Percentiles rank a stretch among this genome's conserved stretches.
These are phyloP conservation scores for Fraxinus sp. DNA, from an alignment of 305 asterid species.

Conservation along the genomic window DNA sequence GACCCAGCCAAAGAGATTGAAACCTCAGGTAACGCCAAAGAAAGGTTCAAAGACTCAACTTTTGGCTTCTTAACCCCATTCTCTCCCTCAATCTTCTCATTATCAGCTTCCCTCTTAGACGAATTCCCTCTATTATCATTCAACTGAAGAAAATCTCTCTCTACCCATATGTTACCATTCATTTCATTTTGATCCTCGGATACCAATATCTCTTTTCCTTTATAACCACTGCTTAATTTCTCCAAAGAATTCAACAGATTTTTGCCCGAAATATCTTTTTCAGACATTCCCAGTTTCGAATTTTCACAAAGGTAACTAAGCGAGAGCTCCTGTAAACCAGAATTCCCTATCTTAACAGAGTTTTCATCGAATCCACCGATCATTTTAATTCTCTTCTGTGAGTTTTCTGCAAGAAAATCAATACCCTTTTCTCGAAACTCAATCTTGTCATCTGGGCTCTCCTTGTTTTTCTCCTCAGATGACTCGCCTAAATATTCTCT, in stretches of 20 bases:
- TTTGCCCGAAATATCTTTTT: slow-evolving; percentile 47
- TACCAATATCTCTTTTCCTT: slow-evolving; percentile 70
- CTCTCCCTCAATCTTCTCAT: slow-evolving; percentile 47
- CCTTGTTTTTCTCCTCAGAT: slow-evolving; percentile 41
- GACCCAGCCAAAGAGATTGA: slow-evolving; percentile 73
- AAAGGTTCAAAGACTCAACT: slow-evolving; percentile 75
- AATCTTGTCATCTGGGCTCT: slow-evolving; percentile 45
- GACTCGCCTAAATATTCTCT: slow-evolving; percentile 43
- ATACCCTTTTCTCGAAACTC: slow-evolving; percentile 52
- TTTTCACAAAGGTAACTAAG: slow-evolving; percentile 87
- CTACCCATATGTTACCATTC: slow-evolving; percentile 53
- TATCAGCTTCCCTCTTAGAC: slow-evolving; percentile 57
- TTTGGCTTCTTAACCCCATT: slow-evolving; percentile 64
- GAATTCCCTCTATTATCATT: slow-evolving; percentile 55
- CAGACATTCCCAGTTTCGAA: slow-evolving; percentile 45
- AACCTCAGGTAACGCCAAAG: slow-evolving; percentile 74
- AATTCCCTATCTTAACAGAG: slow-evolving; percentile 39
- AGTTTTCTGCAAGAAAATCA: slow-evolving; percentile 51
- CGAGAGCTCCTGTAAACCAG: slow-evolving; percentile 69
- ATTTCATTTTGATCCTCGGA: slow-evolving; percentile 61
- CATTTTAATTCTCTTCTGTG: slow-evolving; percentile 36
- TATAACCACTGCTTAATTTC: slow-evolving; percentile 48
- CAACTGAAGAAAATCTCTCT: slow-evolving; percentile 83
- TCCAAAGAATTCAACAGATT: slow-evolving; percentile 49
- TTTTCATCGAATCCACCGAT: slow-evolving; percentile 46